These are phyloP conservation scores for Cubamyces lactineus DNA, from an alignment of 768 basidiomycete species.

Conservation along the genomic window DNA sequence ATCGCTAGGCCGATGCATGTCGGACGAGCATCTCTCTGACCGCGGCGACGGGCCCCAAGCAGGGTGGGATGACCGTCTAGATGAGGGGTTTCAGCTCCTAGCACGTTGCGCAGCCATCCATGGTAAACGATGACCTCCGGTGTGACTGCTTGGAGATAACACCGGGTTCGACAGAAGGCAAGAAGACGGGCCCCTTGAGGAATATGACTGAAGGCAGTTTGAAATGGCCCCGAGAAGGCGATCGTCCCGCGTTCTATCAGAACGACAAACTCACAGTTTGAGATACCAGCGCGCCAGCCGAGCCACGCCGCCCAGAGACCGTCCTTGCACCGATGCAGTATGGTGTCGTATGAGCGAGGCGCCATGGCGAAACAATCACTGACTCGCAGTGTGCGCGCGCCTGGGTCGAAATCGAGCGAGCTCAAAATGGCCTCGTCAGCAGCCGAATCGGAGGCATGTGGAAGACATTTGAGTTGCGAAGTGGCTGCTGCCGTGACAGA, in stretches of 20 bases:
- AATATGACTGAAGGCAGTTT: background rate
- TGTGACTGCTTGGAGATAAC: background rate
- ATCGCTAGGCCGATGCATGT: background rate
- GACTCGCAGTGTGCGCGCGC: background rate
- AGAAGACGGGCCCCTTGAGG: background rate
- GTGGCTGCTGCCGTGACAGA: slow-evolving; percentile 1
- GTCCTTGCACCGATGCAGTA: background rate
- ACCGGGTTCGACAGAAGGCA: background rate
- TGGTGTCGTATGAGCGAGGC: slow-evolving; percentile 7
- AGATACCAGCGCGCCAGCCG: background rate
- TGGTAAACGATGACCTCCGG: background rate
- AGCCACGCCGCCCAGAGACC: slow-evolving; percentile 6
- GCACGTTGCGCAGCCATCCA: background rate
- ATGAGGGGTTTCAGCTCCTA: background rate
- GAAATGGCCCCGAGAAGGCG: background rate
- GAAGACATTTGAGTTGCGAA: background rate
- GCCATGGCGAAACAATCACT: slow-evolving; percentile 1
- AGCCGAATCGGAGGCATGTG: slow-evolving; percentile 1
- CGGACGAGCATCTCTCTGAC: background rate
- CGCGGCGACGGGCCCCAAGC: background rate
- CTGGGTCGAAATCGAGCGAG: too few species aligned
- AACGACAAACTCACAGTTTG: background rate
- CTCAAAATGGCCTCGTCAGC: background rate
- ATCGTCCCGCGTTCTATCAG: slow-evolving; percentile 8
- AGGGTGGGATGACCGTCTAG: background rate